A percentile compares a stretch with the other conserved stretches of the same genome.
Conservation (phyloP, 306 rosid species). For the Corylus heterophylla region DNA sequence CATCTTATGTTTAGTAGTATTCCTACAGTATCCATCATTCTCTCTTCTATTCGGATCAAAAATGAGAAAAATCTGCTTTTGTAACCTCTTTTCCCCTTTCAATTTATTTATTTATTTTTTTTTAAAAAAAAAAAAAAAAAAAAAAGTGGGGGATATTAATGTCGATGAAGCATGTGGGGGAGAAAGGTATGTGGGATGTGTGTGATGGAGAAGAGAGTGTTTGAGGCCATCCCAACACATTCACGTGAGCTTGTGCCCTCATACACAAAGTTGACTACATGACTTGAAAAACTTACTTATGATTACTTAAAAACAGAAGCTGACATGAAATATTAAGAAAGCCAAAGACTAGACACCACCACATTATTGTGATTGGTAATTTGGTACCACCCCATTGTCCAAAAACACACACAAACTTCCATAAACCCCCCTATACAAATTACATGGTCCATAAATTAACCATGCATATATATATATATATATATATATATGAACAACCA, state of each 20-base stretch:
- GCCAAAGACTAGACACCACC: neutral
- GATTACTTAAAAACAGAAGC: conserved; percentile 13
- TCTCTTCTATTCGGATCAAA: too few relatives aligned
- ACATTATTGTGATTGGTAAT: conserved; percentile 3
- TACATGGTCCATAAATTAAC: neutral
- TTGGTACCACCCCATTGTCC: neutral
- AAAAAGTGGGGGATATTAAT: too few relatives aligned
- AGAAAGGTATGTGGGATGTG: too few relatives aligned
- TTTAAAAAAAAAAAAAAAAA: too few relatives aligned
- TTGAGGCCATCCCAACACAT: conserved; percentile 1
- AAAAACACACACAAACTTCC: neutral
- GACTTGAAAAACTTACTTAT: neutral
- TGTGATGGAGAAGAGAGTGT: too few relatives aligned
- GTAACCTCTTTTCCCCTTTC: too few relatives aligned
- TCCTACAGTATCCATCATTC: too few relatives aligned
- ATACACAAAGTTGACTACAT: conserved; percentile 8
- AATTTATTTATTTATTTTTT: too few relatives aligned
- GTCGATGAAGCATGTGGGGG: too few relatives aligned
- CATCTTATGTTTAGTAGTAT: too few relatives aligned
- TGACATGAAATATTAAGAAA: neutral
- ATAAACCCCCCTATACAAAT: neutral
- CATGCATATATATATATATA: too few relatives aligned
- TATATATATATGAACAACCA: neutral
- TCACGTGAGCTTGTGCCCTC: conserved; percentile 42
- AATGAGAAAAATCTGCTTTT: too few relatives aligned